Evolutionary conservation across 2,329 filamentous ascomycete species (phyloP).

Genomic region (Exophiala bonariae): DNA sequence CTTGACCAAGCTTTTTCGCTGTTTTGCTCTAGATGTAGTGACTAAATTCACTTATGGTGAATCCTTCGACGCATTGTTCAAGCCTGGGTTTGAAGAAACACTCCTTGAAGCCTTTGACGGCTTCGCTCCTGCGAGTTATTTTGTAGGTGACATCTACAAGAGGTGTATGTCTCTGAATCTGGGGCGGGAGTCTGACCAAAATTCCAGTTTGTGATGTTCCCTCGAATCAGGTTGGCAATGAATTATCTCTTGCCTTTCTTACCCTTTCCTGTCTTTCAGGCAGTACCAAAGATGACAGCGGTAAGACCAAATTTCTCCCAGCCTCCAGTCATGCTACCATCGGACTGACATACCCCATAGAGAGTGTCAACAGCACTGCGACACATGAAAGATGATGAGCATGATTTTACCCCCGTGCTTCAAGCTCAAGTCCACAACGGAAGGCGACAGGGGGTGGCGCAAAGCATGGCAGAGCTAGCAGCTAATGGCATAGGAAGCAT

Average conservation of each 20-base stretch:
- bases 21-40: constrained; percentile 1
- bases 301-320: background rate
- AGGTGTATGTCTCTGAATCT: too few relatives aligned
- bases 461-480: background rate
- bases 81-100: background rate
- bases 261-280: background rate
- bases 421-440: background rate
- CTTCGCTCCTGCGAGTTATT: background rate
- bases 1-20: background rate
- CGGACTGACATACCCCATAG: background rate
- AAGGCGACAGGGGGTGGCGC: background rate
- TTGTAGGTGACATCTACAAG: background rate
- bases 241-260: background rate
- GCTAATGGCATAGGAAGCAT: constrained; percentile 28
- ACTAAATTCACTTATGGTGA: constrained; percentile 1
- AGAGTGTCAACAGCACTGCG: background rate
- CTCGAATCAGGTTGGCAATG: background rate
- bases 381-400: too few relatives aligned
- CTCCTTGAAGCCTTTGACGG: constrained; percentile 2
- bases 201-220: constrained; percentile 1
- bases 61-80: background rate
- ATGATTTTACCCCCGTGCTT: background rate
- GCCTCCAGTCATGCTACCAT: too few relatives aligned
- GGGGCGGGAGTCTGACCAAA: too few relatives aligned
- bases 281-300: background rate